Evolutionary conservation across 805 yeast species (phyloP).

Genomic region (Saccharomycopsis olivae): DNA sequence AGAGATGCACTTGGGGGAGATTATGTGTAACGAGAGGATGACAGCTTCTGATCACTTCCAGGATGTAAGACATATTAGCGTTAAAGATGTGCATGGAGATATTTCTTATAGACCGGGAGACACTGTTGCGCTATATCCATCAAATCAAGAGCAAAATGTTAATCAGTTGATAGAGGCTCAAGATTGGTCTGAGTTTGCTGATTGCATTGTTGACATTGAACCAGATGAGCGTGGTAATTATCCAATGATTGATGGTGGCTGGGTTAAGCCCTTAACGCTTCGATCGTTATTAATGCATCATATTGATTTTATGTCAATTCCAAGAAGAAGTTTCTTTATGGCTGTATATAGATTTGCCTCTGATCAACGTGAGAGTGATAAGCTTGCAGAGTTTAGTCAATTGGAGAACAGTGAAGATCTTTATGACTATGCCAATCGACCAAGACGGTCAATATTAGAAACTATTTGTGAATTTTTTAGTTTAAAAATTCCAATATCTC

Average conservation of each 20-base stretch:
- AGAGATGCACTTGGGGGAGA: slow-evolving; percentile 30
- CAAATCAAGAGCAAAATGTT: slow-evolving; percentile 56
- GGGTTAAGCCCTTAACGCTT: slow-evolving; percentile 52
- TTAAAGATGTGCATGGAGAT: slow-evolving; percentile 22
- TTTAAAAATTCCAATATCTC: slow-evolving; percentile 63
- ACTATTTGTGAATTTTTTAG: slow-evolving; percentile 73
- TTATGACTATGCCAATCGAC: slow-evolving; percentile 87
- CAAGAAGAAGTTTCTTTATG: slow-evolving; percentile 73
- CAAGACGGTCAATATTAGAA: slow-evolving; percentile 80
- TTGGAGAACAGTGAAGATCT: slow-evolving; percentile 71
- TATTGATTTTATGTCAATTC: slow-evolving; percentile 73
- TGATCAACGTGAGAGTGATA: slow-evolving; percentile 66
- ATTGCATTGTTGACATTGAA: slow-evolving; percentile 38
- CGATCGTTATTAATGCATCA: slow-evolving; percentile 67
- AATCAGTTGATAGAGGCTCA: slow-evolving; percentile 55
- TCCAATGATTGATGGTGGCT: slow-evolving; percentile 42
- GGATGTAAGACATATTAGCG: slow-evolving; percentile 62
- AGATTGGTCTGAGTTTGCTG: slow-evolving; percentile 66
- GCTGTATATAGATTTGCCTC: slow-evolving; percentile 64
- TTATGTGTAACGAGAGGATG: slow-evolving; percentile 45
- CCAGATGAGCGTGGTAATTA: slow-evolving; percentile 17
- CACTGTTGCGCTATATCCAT: slow-evolving; percentile 65
- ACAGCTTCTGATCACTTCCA: slow-evolving; percentile 75
- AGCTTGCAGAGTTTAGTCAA: slow-evolving; percentile 62
- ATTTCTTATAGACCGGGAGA: slow-evolving; percentile 64